These are phyloP conservation scores for Penicillium sp. DNA, from an alignment of 2,329 filamentous ascomycete species.

Conservation along the genomic window DNA sequence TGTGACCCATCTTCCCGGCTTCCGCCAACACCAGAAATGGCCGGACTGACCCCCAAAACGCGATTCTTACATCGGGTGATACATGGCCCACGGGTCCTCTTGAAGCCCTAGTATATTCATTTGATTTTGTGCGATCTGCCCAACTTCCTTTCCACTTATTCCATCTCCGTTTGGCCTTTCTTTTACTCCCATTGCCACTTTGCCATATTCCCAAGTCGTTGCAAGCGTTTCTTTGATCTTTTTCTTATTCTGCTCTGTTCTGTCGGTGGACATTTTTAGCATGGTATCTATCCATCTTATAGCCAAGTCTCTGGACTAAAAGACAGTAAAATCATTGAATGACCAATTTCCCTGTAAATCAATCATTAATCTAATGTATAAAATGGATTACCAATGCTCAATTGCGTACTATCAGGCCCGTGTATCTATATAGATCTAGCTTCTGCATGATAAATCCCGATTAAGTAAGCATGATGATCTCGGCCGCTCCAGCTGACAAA, in stretches of 20 bases:
- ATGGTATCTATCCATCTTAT: not conserved
- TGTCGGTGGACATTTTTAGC: not conserved
- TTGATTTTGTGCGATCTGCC: not conserved
- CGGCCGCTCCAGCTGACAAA: constrained; percentile 13
- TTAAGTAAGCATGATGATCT: not conserved
- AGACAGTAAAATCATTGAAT: not conserved
- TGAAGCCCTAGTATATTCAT: not conserved
- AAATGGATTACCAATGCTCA: no score
- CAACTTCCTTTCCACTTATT: constrained; percentile 5
- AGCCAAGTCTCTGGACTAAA: not conserved
- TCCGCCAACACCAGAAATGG: not conserved
- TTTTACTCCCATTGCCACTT: constrained; percentile 9
- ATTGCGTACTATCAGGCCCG: no score
- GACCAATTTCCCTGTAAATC: not conserved
- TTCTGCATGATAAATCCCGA: not conserved
- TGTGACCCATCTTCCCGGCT: constrained; percentile 5
- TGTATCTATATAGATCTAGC: not conserved
- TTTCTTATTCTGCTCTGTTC: constrained; percentile 1
- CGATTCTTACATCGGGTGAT: not conserved
- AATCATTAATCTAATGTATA: no score
- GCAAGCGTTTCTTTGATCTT: constrained; percentile 12
- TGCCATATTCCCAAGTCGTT: constrained; percentile 25
- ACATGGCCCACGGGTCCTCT: not conserved
- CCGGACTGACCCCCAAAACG: not conserved
- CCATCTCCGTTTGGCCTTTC: not conserved